Evolutionary conservation across 345 rosid genomes (phyloP), one percentile per base, ranked within the genome.

Genomic region (Eucalyptus albens): DNA sequence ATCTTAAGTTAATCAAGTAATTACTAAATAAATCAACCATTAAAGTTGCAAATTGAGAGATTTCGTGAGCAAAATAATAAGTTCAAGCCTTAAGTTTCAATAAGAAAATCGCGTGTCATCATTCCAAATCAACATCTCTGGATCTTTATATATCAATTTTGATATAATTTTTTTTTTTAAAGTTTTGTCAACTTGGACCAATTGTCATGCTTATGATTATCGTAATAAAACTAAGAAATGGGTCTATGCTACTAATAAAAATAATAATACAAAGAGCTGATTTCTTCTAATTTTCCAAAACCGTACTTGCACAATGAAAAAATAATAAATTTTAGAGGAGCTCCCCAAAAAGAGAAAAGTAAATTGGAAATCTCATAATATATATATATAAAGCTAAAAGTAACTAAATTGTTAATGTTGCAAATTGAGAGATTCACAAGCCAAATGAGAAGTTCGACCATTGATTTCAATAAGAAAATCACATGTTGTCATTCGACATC

Each of bases 71-170:
- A 19, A 33, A 31, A 72, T 33, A 3, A 17, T 17, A 5, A 3
- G 15, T 3, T 5, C 14, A 2, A 19, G 26, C 14, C 7, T 19
- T 9, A 11, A 19, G 26, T 5, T 72, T 10, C n/a, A 14, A 5
- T 10, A 37, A 11, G 45, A 72, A 5, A 22, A 37, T 19, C 26
- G 4, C 0, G 8, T 5, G 27, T 37, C 7, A 3, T 10, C 4
- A 72, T 37, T 72, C 2, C 3, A 72, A 7, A 11, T 72, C 3
- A 8, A 37, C 44, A 33, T 72, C 9, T 33, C 4, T 17, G 1
- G 44, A 72, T 17, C 22, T 31, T 69, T 31, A 16, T 8, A 0
- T 7, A 7, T n/a, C 21, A 15, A n/a, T 22, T 5, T 9, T 59
- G 2, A 14, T 49, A 9, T 44, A 7, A 7, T 7, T 49, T 50